A percentile compares a stretch with the other conserved stretches of the same genome.
These are phyloP conservation scores for Neurospora sp. DNA, from an alignment of 495 filamentous ascomycete genomes.

Conservation along the genomic window DNA sequence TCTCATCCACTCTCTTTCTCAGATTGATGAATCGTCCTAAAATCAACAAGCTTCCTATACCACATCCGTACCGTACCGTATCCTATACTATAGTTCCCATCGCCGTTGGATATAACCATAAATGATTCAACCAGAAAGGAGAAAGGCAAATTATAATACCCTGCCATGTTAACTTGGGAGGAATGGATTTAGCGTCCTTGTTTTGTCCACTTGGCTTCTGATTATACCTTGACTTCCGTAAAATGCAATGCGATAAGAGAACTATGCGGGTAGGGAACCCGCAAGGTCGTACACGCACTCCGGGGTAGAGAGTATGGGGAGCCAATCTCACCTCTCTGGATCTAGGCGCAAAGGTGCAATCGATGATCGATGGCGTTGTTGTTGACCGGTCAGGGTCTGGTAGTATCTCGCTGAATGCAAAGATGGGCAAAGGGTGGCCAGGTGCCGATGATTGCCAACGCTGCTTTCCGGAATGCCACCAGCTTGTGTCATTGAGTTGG, in stretches of 20 bases:
- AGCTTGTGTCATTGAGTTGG: background rate
- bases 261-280: background rate
- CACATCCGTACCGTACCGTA: background rate
- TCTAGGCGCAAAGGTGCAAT: background rate
- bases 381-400: background rate
- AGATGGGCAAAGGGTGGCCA: background rate
- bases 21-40: background rate
- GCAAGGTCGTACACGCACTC: background rate
- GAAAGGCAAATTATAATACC: background rate
- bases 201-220: background rate
- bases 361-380: background rate
- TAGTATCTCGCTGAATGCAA: background rate
- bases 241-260: background rate
- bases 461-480: background rate
- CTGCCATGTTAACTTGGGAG: background rate
- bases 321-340: background rate
- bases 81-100: background rate
- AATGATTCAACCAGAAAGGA: background rate
- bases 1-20: background rate
- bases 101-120: background rate
- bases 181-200: background rate
- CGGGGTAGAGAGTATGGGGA: too few relatives aligned
- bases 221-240: background rate
- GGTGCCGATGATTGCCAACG: background rate
- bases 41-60: background rate